phyloP scores from a whole-genome alignment of 805 yeast genomes.

The Kodamaea restingae region DNA sequence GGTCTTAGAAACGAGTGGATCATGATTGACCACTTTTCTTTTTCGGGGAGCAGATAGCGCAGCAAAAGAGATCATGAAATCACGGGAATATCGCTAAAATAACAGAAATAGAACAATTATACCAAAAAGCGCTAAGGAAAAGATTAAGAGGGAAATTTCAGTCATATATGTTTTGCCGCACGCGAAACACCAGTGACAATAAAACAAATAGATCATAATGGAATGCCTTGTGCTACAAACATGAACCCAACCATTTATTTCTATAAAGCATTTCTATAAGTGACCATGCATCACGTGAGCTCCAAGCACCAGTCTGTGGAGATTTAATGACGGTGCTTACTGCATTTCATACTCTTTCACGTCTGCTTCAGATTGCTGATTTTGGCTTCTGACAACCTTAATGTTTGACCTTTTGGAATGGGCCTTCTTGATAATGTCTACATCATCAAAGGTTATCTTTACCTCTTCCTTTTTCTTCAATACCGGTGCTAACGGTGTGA shows the following conservation, averaged over 20 bases:
- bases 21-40: conserved; percentile 1
- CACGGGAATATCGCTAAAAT: conserved; percentile 1
- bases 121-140: too few relatives aligned
- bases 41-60: conserved; percentile 2
- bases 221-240: too few relatives aligned
- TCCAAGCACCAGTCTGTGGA: too few relatives aligned
- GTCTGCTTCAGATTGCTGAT: not conserved
- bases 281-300: too few relatives aligned
- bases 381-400: not conserved
- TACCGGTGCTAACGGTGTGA: conserved; percentile 15
- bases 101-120: not conserved
- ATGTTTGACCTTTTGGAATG: not conserved
- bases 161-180: too few relatives aligned
- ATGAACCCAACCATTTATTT: not conserved
- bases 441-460: conserved; percentile 16
- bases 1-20: too few relatives aligned
- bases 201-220: too few relatives aligned
- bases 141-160: too few relatives aligned
- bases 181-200: not conserved
- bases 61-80: conserved; percentile 1
- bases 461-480: conserved; percentile 11
- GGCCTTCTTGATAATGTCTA: conserved; percentile 10
- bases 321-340: not conserved
- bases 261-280: not conserved
- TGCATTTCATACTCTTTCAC: conserved; percentile 4